phyloP scores from a whole-genome alignment of 148 eudicot species.

The Rhododendron simsii region DNA sequence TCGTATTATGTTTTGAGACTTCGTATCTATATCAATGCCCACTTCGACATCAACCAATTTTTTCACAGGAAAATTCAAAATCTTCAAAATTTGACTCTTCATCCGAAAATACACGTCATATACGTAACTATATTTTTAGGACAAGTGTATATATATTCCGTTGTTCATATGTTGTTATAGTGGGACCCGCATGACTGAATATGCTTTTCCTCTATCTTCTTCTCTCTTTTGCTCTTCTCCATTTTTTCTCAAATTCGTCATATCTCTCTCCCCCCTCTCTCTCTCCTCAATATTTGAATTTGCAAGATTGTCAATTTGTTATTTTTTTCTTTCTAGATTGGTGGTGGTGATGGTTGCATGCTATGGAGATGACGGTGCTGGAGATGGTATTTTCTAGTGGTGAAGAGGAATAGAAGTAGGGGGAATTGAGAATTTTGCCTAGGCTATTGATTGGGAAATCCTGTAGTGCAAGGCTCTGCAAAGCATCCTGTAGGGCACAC shows the following conservation, averaged over 20 bases:
- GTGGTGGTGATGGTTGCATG: too few relatives aligned
- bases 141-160: neutral
- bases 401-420: too few relatives aligned
- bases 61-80: neutral
- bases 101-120: neutral
- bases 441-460: too few relatives aligned
- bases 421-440: too few relatives aligned
- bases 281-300: neutral
- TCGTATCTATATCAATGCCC: too few relatives aligned
- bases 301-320: too few relatives aligned
- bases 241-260: neutral
- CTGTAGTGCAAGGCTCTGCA: too few relatives aligned
- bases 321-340: constrained; percentile 1
- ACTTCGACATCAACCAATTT: neutral
- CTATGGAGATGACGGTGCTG: too few relatives aligned
- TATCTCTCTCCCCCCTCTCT: neutral
- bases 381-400: too few relatives aligned
- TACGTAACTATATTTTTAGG: neutral
- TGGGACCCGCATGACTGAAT: neutral
- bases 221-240: neutral
- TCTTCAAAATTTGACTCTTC: neutral
- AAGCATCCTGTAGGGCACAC: too few relatives aligned
- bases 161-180: neutral
- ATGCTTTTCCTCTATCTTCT: neutral
- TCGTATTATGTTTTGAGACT: too few relatives aligned